A percentile compares a stretch with the other conserved stretches of the same genome.
Conservation (phyloP, 1,139 yeast species). For the Hyphopichia fennica region DNA sequence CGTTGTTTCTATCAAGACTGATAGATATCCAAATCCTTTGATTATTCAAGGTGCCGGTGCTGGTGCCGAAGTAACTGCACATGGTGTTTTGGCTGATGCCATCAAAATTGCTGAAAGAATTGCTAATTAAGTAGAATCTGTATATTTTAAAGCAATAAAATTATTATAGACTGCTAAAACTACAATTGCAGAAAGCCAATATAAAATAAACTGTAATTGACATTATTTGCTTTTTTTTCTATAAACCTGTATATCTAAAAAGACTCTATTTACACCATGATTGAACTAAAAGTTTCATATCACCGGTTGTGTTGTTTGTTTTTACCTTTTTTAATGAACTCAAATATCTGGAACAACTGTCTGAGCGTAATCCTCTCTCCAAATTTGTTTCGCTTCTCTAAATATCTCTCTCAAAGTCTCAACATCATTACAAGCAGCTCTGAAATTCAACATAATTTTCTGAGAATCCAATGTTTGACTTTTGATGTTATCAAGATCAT, state of each 20-base stretch:
- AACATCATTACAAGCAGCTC: constrained; percentile 58
- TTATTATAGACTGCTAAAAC: constrained; percentile 1
- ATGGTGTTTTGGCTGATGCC: constrained; percentile 94
- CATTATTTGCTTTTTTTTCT: background rate
- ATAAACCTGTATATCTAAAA: background rate
- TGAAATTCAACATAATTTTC: constrained; percentile 67
- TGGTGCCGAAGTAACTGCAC: constrained; percentile 98
- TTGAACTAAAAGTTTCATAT: background rate
- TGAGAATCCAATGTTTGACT: constrained; percentile 59
- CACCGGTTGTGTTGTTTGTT: too few species aligned
- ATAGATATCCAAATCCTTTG: constrained; percentile 89
- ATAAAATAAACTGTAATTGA: too few species aligned
- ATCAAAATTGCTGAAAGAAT: constrained; percentile 89
- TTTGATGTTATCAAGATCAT: constrained; percentile 29
- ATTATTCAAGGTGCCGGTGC: constrained; percentile 99
- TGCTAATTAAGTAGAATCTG: constrained; percentile 27
- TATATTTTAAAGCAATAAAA: constrained; percentile 5
- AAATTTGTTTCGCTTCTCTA: constrained; percentile 54
- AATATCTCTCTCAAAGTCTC: constrained; percentile 52
- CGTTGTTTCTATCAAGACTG: constrained; percentile 86
- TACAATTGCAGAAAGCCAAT: background rate
- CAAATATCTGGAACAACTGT: constrained; percentile 1
- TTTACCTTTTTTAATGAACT: too few species aligned
- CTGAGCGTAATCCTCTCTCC: constrained; percentile 33
- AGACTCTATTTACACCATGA: background rate